Base-by-base conservation (phyloP, 2,329 filamentous ascomycete species). In the Colletotrichum karsti region DNA sequence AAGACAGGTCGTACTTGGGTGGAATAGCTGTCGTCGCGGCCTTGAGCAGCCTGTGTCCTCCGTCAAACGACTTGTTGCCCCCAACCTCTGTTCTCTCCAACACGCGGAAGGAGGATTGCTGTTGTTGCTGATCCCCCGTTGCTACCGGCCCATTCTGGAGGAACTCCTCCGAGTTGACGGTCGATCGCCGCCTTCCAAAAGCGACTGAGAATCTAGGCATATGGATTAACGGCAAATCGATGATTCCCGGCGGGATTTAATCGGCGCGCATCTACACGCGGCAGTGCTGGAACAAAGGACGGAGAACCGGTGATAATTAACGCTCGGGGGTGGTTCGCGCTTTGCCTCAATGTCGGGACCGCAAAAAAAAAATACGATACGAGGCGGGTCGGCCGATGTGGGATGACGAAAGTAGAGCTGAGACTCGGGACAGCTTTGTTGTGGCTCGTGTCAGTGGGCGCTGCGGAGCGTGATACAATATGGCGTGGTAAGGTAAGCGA, bases 191-290 rank as follows among this genome's bases (percentile, higher is more conserved):
- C 85, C 85, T 83, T 74, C 81, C 83, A 71, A 90, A 90, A 70
- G 84, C 81, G 76, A 86, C 85, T 70, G 86, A 85, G 78, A 90
- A 90, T 80, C 85, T 88, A 87, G 86, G 86, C 88, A 90, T 90
- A 78, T 84, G 84, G 81, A 79, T 76, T 69, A 74, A 73, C 70
- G 75, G 71, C 57, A 69, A 69, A 70, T 60, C 73, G 46, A 54
- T 33, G 46, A 33, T 69, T 58, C 64, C 60, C 30, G 33, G 15
- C 15, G 53, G 65, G 46, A 59, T 53, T 51, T 50, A 53, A 53
- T 46, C 54, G 54, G n/a, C 50, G 46, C 53, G 60, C 46, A 39
- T 44, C 30, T 57, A 63, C 37, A 57, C 51, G 60, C 60, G 46
- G 46, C 33, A 44, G 35, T 37, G 44, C 26, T 50, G 9, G 8